Conservation (phyloP, 306 rosid genomes). For the Canavalia ensiformis region DNA sequence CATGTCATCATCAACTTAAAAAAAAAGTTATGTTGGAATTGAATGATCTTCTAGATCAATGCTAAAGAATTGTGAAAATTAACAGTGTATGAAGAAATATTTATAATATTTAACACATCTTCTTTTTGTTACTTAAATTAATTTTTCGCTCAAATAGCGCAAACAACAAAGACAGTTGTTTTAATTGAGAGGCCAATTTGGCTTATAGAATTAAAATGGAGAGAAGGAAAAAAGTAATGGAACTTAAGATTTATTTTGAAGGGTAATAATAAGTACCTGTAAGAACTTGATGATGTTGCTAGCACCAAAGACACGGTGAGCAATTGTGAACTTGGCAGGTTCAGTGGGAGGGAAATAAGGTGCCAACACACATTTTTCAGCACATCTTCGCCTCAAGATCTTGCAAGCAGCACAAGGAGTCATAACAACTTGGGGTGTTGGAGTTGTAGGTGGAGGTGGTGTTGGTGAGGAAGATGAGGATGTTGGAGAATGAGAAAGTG, state of each 20-base stretch:
- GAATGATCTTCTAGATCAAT: background rate
- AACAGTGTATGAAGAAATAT: background rate
- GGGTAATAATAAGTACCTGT: constrained; percentile 63
- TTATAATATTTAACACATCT: background rate
- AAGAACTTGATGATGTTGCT: constrained; percentile 93
- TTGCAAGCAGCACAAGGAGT: constrained; percentile 98
- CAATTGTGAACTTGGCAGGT: constrained; percentile 91
- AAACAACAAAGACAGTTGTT: background rate
- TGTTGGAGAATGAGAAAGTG: constrained; percentile 54
- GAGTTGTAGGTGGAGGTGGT: background rate
- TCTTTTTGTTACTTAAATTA: background rate
- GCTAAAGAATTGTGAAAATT: background rate
- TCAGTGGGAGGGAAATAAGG: constrained; percentile 97
- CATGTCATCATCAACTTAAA: background rate
- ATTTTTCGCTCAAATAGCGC: background rate
- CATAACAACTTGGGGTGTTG: constrained; percentile 53
- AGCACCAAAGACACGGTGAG: constrained; percentile 96
- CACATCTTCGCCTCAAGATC: constrained; percentile 85
- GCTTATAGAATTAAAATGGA: background rate
- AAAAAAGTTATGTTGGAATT: background rate
- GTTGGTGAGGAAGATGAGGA: constrained; percentile 49
- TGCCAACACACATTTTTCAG: constrained; percentile 84
- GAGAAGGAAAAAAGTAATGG: constrained; percentile 1
- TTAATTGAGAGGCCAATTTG: background rate
- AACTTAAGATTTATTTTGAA: background rate